Base-by-base conservation (phyloP, 257 asterid species). In the Nicotiana knightiana region DNA sequence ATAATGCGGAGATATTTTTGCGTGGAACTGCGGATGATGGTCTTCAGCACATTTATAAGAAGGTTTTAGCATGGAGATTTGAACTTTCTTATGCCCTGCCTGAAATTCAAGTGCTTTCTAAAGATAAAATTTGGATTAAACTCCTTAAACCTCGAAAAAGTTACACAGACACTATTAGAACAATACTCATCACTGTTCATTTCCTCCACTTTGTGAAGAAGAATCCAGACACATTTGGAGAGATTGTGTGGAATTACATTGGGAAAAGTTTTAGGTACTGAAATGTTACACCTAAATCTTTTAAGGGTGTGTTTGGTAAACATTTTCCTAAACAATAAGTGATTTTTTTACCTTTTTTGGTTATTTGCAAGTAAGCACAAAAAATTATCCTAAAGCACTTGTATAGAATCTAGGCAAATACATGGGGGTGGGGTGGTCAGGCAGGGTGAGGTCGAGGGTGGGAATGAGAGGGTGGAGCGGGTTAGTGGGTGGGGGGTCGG, bases 51-150 rank as follows among this genome's bases (percentile, higher is more conserved):
- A 66, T 91, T 55, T 88, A 67, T 28, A 88, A 83, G 89, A 87
- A 84, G 86, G 92, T 84, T 7, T 66, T 84, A 67, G 97, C 95
- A 9, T 92, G 97, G 97, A 92, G 84, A 84, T 88, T 90, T 81
- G 88, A 86, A 12, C 90, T 93, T 32, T 88, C 89, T 28, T 80
- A 76, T 75, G 83, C n/a, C 81, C 81, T 54, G 58, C 95, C 97
- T 4, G 93, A 87, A 79, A 80, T 91, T 71, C 82, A 87, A 83
- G 94, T 87, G 62, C 91, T 90, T 65, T 64, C 83, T 28, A 85
- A 86, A 73, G 84, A 88, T 35, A 86, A 84, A 75, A 48, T 54
- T 76, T 93, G 97, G 97, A 86, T 91, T 26, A 89, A 87, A 88
- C 93, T 93, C 58, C 88, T 84, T 35, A 87, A 54, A 48, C 97